These are phyloP conservation scores for Penicillium sp. DNA, from an alignment of 2,329 filamentous ascomycete genomes.

Conservation along the genomic window DNA sequence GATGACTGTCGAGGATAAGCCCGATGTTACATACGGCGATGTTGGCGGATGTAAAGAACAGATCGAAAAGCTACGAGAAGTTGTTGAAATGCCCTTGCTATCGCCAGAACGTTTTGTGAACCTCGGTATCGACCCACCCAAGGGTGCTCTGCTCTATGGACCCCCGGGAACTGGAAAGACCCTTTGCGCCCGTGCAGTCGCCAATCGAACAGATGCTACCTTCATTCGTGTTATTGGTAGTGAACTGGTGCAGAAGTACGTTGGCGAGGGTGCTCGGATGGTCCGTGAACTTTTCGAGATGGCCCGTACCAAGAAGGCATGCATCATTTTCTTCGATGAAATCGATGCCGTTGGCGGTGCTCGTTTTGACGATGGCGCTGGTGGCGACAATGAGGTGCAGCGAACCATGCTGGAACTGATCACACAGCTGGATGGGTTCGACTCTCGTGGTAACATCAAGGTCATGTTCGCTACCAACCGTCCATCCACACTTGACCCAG, in stretches of 20 bases:
- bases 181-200: constrained; percentile 92
- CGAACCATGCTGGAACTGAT: constrained; percentile 97
- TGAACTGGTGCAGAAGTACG: constrained; percentile 97
- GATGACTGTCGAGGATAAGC: constrained; percentile 99
- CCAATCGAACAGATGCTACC: constrained; percentile 95
- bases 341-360: constrained; percentile 95
- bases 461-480: constrained; percentile 99
- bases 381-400: constrained; percentile 96
- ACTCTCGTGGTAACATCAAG: constrained; percentile 96
- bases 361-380: constrained; percentile 93
- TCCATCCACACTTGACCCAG: constrained; percentile 92
- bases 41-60: constrained; percentile 99
- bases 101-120: constrained; percentile 97
- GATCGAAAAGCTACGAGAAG: constrained; percentile 97
- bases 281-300: constrained; percentile 98
- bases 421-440: constrained; percentile 94
- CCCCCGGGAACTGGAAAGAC: constrained; percentile 99
- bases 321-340: constrained; percentile 99
- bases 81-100: constrained; percentile 96
- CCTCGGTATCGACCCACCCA: constrained; percentile 97
- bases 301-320: constrained; percentile 98
- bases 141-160: constrained; percentile 93
- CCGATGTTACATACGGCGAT: constrained; percentile 97
- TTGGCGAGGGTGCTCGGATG: constrained; percentile 97
- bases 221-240: constrained; percentile 99